A percentile compares a stretch with the other conserved stretches of the same genome.
Evolutionary conservation across 2,329 filamentous ascomycete genomes (phyloP).

Genomic region (Sporothrix variecibatus): DNA sequence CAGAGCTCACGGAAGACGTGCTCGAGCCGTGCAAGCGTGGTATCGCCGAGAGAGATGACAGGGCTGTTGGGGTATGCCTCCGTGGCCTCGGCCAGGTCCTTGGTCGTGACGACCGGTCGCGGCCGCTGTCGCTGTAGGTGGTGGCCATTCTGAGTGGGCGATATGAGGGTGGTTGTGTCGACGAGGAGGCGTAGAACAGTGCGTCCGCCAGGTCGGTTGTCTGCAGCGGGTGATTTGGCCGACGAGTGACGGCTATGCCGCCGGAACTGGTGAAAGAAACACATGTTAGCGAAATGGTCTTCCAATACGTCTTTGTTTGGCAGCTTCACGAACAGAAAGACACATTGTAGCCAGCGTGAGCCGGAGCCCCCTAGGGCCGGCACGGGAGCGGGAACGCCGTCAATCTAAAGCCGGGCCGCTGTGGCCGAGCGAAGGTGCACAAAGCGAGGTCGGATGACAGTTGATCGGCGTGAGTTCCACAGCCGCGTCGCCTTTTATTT

Average conservation of each 20-base stretch:
- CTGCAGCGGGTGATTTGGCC: background rate
- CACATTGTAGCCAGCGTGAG: slow-evolving; percentile 20
- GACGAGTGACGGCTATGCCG: slow-evolving; percentile 17
- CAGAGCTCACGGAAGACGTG: slow-evolving; percentile 51
- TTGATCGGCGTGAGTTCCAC: slow-evolving; percentile 20
- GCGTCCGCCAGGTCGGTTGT: slow-evolving; percentile 20
- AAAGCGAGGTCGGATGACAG: background rate
- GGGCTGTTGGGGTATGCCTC: slow-evolving; percentile 29
- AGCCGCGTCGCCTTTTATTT: slow-evolving; percentile 14
- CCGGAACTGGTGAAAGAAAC: background rate
- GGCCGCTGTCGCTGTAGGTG: slow-evolving; percentile 24
- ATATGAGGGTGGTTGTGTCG: slow-evolving; percentile 37
- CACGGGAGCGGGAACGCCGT: slow-evolving; percentile 15
- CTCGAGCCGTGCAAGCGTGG: slow-evolving; percentile 52
- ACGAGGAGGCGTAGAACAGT: slow-evolving; percentile 29
- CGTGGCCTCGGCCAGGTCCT: slow-evolving; percentile 29
- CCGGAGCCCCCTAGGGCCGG: slow-evolving; percentile 25
- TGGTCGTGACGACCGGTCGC: slow-evolving; percentile 27
- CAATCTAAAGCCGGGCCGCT: slow-evolving; percentile 8
- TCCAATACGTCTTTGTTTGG: background rate
- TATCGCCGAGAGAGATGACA: slow-evolving; percentile 49
- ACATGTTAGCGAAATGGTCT: background rate
- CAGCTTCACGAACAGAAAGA: slow-evolving; percentile 15
- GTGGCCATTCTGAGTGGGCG: slow-evolving; percentile 36
- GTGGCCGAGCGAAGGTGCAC: slow-evolving; percentile 2